Conservation (phyloP, 1,139 yeast genomes). For the Hanseniaspora sp. region DNA sequence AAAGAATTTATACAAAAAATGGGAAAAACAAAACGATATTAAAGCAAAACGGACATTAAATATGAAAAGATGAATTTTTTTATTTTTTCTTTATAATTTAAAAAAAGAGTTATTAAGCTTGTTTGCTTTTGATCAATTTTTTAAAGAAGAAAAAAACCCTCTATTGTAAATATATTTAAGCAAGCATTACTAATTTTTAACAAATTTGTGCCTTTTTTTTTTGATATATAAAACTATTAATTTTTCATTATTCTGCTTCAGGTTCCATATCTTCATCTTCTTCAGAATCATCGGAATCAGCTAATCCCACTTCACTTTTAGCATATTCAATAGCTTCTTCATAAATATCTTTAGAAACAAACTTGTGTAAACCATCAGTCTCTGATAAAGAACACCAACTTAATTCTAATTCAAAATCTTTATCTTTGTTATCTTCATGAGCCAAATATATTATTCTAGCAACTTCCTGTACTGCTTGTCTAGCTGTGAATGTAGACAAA, state of each 20-base stretch:
- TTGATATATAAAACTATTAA: conserved; percentile 26
- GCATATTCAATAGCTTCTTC: conserved; percentile 77
- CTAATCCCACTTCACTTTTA: conserved; percentile 70
- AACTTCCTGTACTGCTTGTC: conserved; percentile 83
- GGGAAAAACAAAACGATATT: conserved; percentile 5
- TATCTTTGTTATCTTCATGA: conserved; percentile 95
- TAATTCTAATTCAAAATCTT: conserved; percentile 89
- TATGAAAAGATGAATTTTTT: neutral
- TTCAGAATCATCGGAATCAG: conserved; percentile 40
- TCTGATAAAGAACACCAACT: conserved; percentile 73
- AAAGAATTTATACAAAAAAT: conserved; percentile 4
- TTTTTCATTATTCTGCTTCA: conserved; percentile 30
- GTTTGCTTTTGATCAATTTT: neutral
- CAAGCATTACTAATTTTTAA: neutral
- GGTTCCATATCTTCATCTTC: conserved; percentile 31
- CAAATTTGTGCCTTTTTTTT: conserved; percentile 17
- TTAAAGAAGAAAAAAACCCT: neutral
- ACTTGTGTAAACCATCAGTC: conserved; percentile 71
- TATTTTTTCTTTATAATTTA: neutral
- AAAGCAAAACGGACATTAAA: neutral
- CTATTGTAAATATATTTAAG: neutral
- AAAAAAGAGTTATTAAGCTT: too few species aligned
- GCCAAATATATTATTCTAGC: conserved; percentile 88
- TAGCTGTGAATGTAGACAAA: conserved; percentile 40
- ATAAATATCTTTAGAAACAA: conserved; percentile 65